Base-by-base conservation (phyloP, 2,329 filamentous ascomycete genomes). In the Alternaria sp. region DNA sequence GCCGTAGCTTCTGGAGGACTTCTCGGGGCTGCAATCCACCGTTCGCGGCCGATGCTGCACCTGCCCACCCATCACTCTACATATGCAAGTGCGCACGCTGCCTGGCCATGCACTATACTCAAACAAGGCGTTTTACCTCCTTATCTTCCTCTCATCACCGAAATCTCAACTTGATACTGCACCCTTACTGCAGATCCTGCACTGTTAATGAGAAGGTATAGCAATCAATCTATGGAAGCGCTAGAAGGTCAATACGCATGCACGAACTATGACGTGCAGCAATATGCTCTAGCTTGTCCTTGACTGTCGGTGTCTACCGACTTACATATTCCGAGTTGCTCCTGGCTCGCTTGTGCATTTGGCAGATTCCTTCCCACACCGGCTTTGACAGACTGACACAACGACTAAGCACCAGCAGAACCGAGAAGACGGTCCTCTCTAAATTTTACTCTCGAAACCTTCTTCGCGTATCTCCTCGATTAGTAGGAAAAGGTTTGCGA, bases 121-220 rank as follows among this genome's bases (percentile, higher is more conserved):
- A 45, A 57, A 47, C 40, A 46, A 32, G 58, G 28, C 19, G 13
- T 50, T 55, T 60, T 62, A 43, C 43, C 54, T 55, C 30, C 23
- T 59, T 61, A 59, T 61, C 58, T 59, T 46, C 25, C 44, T 59
- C 45, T 60, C 51, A 47, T 63, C 46, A 58, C 45, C 57, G 59
- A 58, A 52, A 59, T 53, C 43, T 57, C 57, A 54, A 65, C 58
- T 28, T 47, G 54, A 64, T 49, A 64, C 59, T 50, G n/a, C 50
- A 60, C 58, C 63, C 67, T 67, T 49, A 65, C 53, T 46, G 66
- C 58, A 67, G 67, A 70, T 70, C 67, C 57, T 57, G 62, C 62
- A 60, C 23, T 17, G 32, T 61, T 50, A 40, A 65, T 67, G 54
- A 63, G 54, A 32, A 36, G 50, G 57, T 45, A 62, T 56, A 52